Evolutionary conservation across 345 rosid genomes (phyloP), one percentile per base, ranked within the genome.

Genomic region (Xanthoceras sorbifolium): DNA sequence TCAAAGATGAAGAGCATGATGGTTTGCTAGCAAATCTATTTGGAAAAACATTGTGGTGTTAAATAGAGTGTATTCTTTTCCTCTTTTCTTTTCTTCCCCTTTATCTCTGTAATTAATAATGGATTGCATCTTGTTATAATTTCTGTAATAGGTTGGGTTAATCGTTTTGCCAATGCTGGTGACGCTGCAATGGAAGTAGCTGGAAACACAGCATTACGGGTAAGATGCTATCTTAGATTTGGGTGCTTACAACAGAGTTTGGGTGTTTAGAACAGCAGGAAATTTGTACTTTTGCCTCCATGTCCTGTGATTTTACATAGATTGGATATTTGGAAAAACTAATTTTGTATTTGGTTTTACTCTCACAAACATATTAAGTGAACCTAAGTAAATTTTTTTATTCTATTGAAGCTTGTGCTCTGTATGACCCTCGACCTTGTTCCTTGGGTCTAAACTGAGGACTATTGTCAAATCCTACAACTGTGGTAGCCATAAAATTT

Each of bases 111-210:
- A 57, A 69, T 15, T 66, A 65, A 46, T 42, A 28, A 52, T 78
- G 4, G 23, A 22, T 32, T 73, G 76, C 26, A 23, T 74, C 12
- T 36, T 76, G 69, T 52, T 57, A 36, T 78, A 28, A 31, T 62
- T 77, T 74, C 76, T 80, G n/a, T 67, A 71, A 81, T 87, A 97
- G 99, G 94, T 83, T 97, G 99, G 99, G 95, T 94, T 46, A 94
- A 97, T 87, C 96, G 97, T 23, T 97, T 94, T 91, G 98, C 99
- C 17, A 80, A 91, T 80, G 97, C 97, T 75, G 99, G 98, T 9
- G 96, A 94, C 77, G 82, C 97, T 71, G 97, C 98, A 38, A 75
- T 89, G 77, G 98, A 91, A 85, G 94, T 94, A 54, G 98, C 98
- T 15, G 97, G 86, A 87, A 90, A 72, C 81, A 89, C 98, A 64